Base-by-base conservation (phyloP, 306 rosid genomes). In the Clitoria ternatea region DNA sequence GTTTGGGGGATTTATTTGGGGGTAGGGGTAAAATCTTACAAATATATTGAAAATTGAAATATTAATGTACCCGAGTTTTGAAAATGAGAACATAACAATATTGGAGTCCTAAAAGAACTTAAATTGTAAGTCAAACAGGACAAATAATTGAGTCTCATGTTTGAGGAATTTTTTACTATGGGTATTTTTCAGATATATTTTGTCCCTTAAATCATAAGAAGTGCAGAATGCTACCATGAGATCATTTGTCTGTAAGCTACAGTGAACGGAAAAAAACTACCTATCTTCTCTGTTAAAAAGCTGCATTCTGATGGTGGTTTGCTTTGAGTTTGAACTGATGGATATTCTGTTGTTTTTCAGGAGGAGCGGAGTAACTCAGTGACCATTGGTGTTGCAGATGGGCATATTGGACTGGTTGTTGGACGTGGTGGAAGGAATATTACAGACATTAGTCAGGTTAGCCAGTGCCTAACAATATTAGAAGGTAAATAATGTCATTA, bases 391-490 rank as follows among this genome's bases (percentile, higher is more conserved):
- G 83, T 95, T 55, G 89, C 96, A 12, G 99, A 95, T 76, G 89
- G 43, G 22, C 97, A 91, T 77, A 87, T 95, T 6, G 99, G 99
- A 14, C 78, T 95, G 83, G 99, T 95, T 84, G 96, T 95, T 69
- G 99, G 99, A 44, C 99, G 99, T 53, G 96, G 96, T 55, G 99
- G 99, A 82, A 91, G 97, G 84, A 95, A 85, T 77, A 85, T 95
- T 78, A 77, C 75, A 73, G 99, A 91, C 70, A 95, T 95, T 39
- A 91, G 96, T 76, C 99, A 95, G 99, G 99, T 95, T 81, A 63
- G 54, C 54, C 69, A 29, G 43, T 75, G 27, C 64, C 37, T 70
- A 30, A 73, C 53, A 1, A n/a, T 49, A 22, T 73, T 63, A n/a
- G 26, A 15, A 36, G 39, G 50, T 30, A 19, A 50, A 24, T 52